phyloP scores from a whole-genome alignment of 305 asterid genomes.

The Fraxinus dipetala region DNA sequence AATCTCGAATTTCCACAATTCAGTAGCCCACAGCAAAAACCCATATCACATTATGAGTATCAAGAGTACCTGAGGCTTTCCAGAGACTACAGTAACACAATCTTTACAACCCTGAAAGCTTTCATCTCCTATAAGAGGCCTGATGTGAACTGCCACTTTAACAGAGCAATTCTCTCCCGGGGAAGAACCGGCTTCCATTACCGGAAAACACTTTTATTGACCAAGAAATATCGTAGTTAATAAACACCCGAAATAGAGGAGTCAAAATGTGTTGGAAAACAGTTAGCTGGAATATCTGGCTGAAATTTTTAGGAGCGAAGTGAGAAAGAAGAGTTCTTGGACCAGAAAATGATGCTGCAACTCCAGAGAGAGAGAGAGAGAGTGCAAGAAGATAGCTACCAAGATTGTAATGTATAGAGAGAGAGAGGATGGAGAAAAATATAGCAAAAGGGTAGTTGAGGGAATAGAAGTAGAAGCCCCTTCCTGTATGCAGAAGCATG shows the following conservation, averaged over 20 bases:
- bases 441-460: conserved; percentile 49
- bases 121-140: conserved; percentile 97
- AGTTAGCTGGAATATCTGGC: conserved; percentile 33
- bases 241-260: conserved; percentile 9
- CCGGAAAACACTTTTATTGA: not conserved
- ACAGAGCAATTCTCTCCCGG: conserved; percentile 92
- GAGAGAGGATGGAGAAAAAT: conserved; percentile 21
- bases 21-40: conserved; percentile 18
- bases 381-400: conserved; percentile 35
- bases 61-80: conserved; percentile 87
- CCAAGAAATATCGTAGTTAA: conserved; percentile 16
- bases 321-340: conserved; percentile 32
- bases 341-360: conserved; percentile 73
- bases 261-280: conserved; percentile 38
- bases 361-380: conserved; percentile 35
- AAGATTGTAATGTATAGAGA: conserved; percentile 13
- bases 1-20: conserved; percentile 19
- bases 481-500: not conserved
- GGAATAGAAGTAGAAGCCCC: conserved; percentile 34
- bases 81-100: conserved; percentile 76
- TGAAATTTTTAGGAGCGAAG: conserved; percentile 34
- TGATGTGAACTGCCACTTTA: conserved; percentile 89
- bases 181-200: conserved; percentile 59
- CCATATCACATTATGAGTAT: conserved; percentile 37
- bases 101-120: conserved; percentile 95